Evolutionary conservation across 768 basidiomycete species (phyloP).

Genomic region (Suillus subalutaceus): DNA sequence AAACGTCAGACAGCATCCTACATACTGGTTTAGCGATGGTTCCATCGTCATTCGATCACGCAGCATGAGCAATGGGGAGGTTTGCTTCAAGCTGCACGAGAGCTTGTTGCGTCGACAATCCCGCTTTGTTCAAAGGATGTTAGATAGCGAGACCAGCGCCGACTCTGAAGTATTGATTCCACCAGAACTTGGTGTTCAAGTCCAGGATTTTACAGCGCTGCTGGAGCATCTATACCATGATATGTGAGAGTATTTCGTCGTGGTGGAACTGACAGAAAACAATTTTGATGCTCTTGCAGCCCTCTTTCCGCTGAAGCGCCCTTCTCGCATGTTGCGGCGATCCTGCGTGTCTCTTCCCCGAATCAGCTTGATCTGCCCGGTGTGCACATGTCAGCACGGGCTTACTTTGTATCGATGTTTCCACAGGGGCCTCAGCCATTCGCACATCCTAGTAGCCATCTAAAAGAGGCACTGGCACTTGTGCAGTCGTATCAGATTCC

Average conservation of each 20-base stretch:
- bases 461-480: constrained; percentile 56
- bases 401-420: constrained; percentile 48
- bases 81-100: constrained; percentile 60
- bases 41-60: constrained; percentile 52
- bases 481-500: constrained; percentile 49
- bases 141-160: constrained; percentile 9
- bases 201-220: constrained; percentile 55
- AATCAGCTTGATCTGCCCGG: constrained; percentile 58
- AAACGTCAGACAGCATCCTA: constrained; percentile 39
- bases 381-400: constrained; percentile 49
- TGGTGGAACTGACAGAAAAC: neutral
- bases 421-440: constrained; percentile 51
- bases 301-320: constrained; percentile 46
- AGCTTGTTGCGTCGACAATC: constrained; percentile 58
- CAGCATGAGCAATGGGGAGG: constrained; percentile 24
- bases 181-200: constrained; percentile 38
- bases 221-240: constrained; percentile 72
- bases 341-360: constrained; percentile 61
- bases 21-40: constrained; percentile 72
- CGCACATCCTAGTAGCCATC: constrained; percentile 40
- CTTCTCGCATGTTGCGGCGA: constrained; percentile 50
- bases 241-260: constrained; percentile 47
- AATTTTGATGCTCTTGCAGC: constrained; percentile 34
- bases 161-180: constrained; percentile 34
- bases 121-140: constrained; percentile 21